Percentiles rank a stretch among this genome's conserved stretches.
phyloP scores from a whole-genome alignment of 2,329 filamentous ascomycete genomes.

The Pseudocercospora fuligena region DNA sequence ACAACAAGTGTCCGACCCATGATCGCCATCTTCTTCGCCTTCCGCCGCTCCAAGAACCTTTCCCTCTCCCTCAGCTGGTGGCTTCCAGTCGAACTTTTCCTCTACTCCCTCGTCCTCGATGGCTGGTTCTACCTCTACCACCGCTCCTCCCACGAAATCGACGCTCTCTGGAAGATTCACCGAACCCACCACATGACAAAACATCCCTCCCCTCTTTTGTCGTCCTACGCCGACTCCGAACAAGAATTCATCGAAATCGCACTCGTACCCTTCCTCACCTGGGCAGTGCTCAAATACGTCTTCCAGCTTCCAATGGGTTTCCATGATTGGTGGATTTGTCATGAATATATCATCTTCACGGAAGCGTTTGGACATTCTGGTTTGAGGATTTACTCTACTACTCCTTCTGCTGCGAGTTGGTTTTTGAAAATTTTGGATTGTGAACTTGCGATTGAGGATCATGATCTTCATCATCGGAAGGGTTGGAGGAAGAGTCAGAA shows the following conservation, averaged over 20 bases:
- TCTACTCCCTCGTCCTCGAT: constrained; percentile 51
- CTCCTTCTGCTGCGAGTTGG: constrained; percentile 44
- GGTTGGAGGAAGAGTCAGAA: constrained; percentile 47
- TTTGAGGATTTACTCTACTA: constrained; percentile 44
- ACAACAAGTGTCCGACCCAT: constrained; percentile 31
- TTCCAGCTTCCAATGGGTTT: constrained; percentile 52
- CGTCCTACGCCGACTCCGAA: constrained; percentile 49
- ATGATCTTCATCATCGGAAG: constrained; percentile 47
- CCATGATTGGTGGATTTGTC: constrained; percentile 55
- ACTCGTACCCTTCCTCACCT: constrained; percentile 49
- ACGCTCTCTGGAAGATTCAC: constrained; percentile 50
- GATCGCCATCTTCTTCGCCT: constrained; percentile 28
- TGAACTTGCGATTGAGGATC: constrained; percentile 52
- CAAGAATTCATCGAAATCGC: constrained; percentile 52
- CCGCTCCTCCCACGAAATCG: constrained; percentile 49
- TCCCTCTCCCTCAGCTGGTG: constrained; percentile 39
- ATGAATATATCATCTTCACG: constrained; percentile 50
- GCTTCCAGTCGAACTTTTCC: constrained; percentile 46
- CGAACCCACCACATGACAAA: constrained; percentile 54
- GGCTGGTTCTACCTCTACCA: constrained; percentile 55
- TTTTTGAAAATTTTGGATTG: constrained; percentile 41
- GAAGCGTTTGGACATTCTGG: constrained; percentile 49
- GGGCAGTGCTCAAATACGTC: constrained; percentile 42
- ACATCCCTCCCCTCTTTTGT: constrained; percentile 51
- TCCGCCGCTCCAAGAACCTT: constrained; percentile 16